These are phyloP conservation scores for Xylariales sp. DNA, from an alignment of 2,329 filamentous ascomycete genomes.

Conservation along the genomic window DNA sequence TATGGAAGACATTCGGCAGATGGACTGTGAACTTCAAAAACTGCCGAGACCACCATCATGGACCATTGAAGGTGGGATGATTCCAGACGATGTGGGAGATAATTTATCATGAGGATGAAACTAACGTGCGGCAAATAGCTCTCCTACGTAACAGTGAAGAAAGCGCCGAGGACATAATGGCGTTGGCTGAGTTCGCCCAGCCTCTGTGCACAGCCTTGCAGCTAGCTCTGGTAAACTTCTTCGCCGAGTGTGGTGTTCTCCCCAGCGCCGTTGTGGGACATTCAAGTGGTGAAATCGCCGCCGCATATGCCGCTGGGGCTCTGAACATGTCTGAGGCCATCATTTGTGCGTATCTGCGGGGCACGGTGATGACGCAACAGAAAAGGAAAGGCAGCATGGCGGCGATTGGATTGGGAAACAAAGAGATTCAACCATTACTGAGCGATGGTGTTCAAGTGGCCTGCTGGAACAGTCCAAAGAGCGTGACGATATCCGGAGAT, in stretches of 20 bases:
- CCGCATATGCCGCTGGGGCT: conserved; percentile 15
- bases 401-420: conserved; percentile 21
- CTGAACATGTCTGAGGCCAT: not conserved
- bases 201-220: conserved; percentile 16
- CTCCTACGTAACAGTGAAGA: too few relatives aligned
- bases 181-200: not conserved
- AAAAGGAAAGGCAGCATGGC: conserved; percentile 24
- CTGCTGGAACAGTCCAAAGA: conserved; percentile 19
- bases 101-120: not conserved
- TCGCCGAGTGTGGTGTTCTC: conserved; percentile 18
- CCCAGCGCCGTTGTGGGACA: conserved; percentile 23
- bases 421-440: conserved; percentile 16
- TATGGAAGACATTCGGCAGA: not conserved
- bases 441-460: conserved; percentile 12
- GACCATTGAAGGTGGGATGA: not conserved
- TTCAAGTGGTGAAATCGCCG: conserved; percentile 29
- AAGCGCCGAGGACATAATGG: not conserved
- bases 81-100: too few relatives aligned
- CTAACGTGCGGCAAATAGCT: too few relatives aligned
- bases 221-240: conserved; percentile 27
- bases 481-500: conserved; percentile 19
- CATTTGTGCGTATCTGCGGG: not conserved
- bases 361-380: not conserved
- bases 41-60: not conserved
- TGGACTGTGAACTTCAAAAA: not conserved